phyloP scores from a whole-genome alignment of 2,329 filamentous ascomycete species.

The Chalaropsis thielavioides region DNA sequence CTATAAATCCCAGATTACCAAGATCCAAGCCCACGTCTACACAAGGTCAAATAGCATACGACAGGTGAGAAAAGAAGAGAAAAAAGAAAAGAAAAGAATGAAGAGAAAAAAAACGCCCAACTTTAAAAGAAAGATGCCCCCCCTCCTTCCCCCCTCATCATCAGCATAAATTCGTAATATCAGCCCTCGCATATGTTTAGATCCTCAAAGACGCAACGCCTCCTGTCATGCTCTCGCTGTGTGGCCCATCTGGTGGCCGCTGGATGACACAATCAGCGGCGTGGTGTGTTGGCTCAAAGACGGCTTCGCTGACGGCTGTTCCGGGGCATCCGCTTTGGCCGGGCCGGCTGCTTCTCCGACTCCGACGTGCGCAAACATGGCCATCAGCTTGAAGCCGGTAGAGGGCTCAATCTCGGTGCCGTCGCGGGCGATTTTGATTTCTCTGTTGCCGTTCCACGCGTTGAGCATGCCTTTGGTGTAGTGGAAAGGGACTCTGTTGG shows the following conservation, averaged over 20 bases:
- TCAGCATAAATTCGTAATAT: background rate
- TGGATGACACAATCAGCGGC: background rate
- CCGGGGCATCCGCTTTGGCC: background rate
- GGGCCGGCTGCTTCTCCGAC: background rate
- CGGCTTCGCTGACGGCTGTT: background rate
- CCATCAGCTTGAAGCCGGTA: slow-evolving; percentile 61
- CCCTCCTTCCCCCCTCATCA: background rate
- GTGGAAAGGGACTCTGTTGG: slow-evolving; percentile 71
- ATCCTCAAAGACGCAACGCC: background rate
- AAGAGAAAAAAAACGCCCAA: background rate
- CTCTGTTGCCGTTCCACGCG: slow-evolving; percentile 86
- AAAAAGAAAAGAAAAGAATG: background rate
- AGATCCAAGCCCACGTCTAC: too few relatives aligned
- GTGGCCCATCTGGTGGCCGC: background rate
- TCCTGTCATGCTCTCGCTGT: background rate
- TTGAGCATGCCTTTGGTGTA: slow-evolving; percentile 76
- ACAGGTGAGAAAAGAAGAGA: too few relatives aligned
- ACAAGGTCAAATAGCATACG: too few relatives aligned
- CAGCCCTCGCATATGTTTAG: background rate
- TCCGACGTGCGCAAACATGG: slow-evolving; percentile 55
- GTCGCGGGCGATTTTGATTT: slow-evolving; percentile 91
- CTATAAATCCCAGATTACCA: too few relatives aligned
- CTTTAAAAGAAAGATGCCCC: background rate
- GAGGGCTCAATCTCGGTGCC: slow-evolving; percentile 82
- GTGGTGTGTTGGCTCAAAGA: too few relatives aligned